Conservation (phyloP, 306 rosid genomes). For the Mucuna pruriens region DNA sequence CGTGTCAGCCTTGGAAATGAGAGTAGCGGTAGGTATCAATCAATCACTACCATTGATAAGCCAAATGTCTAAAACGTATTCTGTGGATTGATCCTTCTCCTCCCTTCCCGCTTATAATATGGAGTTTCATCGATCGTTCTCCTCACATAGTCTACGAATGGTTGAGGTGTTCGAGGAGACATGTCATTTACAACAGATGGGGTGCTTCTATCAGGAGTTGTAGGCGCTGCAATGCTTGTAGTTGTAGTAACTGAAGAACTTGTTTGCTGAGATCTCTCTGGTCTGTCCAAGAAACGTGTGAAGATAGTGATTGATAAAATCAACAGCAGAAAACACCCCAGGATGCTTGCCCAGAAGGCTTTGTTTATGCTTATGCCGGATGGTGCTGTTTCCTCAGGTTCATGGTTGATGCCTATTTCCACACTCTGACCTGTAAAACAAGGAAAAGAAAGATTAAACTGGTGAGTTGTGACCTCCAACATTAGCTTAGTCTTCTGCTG, state of each 20-base stretch:
- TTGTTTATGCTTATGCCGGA: conserved; percentile 31
- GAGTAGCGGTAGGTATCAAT: neutral
- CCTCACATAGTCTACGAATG: conserved; percentile 88
- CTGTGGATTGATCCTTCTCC: conserved; percentile 82
- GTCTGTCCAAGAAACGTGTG: conserved; percentile 51
- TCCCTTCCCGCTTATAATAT: conserved; percentile 71
- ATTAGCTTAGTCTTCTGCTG: neutral
- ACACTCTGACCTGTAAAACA: conserved; percentile 75
- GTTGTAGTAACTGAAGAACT: conserved; percentile 48
- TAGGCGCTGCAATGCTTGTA: conserved; percentile 53
- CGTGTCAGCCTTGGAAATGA: neutral
- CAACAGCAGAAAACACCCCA: conserved; percentile 52
- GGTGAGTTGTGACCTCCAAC: neutral
- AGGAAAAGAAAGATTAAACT: conserved; percentile 30
- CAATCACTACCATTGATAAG: neutral
- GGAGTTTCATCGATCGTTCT: conserved; percentile 97
- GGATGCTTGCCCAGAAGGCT: conserved; percentile 49
- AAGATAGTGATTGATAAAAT: conserved; percentile 45
- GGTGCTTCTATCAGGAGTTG: conserved; percentile 64
- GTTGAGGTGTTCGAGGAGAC: conserved; percentile 95
- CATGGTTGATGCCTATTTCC: conserved; percentile 64
- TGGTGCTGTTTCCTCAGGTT: conserved; percentile 50
- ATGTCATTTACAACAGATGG: conserved; percentile 48
- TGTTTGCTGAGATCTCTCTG: conserved; percentile 55
- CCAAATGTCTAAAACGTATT: conserved; percentile 65